phyloP scores from a whole-genome alignment of 495 filamentous ascomycete species.

The Choiromyces venosus region DNA sequence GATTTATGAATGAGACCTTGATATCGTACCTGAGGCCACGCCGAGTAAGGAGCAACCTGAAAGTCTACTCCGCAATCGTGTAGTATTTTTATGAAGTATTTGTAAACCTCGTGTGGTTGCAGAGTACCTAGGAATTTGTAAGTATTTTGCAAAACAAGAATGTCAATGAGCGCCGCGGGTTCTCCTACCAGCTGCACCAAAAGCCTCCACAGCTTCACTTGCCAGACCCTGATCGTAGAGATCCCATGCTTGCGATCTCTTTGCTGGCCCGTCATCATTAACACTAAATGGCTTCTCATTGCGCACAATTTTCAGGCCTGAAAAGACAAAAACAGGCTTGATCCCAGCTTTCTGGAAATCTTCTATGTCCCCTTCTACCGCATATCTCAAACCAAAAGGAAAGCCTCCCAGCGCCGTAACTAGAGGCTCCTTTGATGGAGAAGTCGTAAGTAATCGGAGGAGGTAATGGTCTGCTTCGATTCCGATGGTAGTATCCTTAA shows the following conservation, averaged over 20 bases:
- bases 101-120: constrained; percentile 59
- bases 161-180: constrained; percentile 1
- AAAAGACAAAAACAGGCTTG: constrained; percentile 77
- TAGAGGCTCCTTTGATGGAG: constrained; percentile 71
- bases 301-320: constrained; percentile 70
- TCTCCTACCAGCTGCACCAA: constrained; percentile 70
- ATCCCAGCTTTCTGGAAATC: constrained; percentile 60
- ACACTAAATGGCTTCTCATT: constrained; percentile 50
- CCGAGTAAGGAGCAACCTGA: constrained; percentile 82
- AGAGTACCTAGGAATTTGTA: constrained; percentile 48
- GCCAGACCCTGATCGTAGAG: constrained; percentile 77
- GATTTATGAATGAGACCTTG: neutral
- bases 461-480: constrained; percentile 92
- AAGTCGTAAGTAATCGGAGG: constrained; percentile 61
- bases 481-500: constrained; percentile 68
- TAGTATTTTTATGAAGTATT: constrained; percentile 68
- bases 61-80: constrained; percentile 65
- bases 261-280: constrained; percentile 27
- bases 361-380: constrained; percentile 68
- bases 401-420: constrained; percentile 83
- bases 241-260: constrained; percentile 61
- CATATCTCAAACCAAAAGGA: constrained; percentile 66
- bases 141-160: neutral
- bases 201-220: constrained; percentile 70
- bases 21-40: constrained; percentile 71